Conservation (phyloP, 2,329 filamentous ascomycete species). For the Pseudocercospora crystallina region DNA sequence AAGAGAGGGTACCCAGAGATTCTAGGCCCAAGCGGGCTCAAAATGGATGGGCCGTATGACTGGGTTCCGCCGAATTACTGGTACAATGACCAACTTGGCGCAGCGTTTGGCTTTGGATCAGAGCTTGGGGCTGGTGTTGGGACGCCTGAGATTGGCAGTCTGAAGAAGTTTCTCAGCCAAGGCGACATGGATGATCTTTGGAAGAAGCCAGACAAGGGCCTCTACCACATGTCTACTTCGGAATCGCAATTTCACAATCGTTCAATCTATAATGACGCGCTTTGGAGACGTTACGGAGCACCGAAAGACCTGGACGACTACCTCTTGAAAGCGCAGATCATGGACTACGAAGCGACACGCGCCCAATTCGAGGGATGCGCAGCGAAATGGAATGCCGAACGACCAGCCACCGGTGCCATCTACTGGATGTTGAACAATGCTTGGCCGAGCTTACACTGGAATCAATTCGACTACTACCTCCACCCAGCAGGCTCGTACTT, state of each 20-base stretch:
- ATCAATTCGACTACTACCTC: slow-evolving; percentile 15
- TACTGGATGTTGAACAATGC: slow-evolving; percentile 19
- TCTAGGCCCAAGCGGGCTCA: slow-evolving; percentile 8
- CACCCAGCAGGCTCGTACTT: slow-evolving; percentile 16
- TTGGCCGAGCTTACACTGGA: slow-evolving; percentile 15
- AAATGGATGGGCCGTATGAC: slow-evolving; percentile 15
- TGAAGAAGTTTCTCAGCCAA: slow-evolving; percentile 11
- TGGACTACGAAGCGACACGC: slow-evolving; percentile 13
- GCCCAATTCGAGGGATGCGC: slow-evolving; percentile 11
- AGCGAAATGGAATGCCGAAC: slow-evolving; percentile 10
- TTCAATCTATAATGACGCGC: slow-evolving; percentile 8
- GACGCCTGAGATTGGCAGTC: slow-evolving; percentile 11
- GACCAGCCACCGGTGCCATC: slow-evolving; percentile 9
- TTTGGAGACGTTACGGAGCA: slow-evolving; percentile 9
- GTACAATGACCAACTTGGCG: slow-evolving; percentile 12
- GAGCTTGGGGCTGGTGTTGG: slow-evolving; percentile 12
- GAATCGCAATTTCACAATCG: slow-evolving; percentile 11
- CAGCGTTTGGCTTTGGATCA: slow-evolving; percentile 11
- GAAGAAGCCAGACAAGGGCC: slow-evolving; percentile 7
- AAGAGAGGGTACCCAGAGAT: slow-evolving; percentile 13
- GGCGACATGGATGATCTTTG: slow-evolving; percentile 10
- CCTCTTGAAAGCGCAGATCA: slow-evolving; percentile 16
- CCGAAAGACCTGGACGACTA: slow-evolving; percentile 9
- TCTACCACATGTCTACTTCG: slow-evolving; percentile 11
- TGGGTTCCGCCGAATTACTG: slow-evolving; percentile 17